phyloP scores from a whole-genome alignment of 2,329 filamentous ascomycete genomes.

The Colletotrichum plurivorum region DNA sequence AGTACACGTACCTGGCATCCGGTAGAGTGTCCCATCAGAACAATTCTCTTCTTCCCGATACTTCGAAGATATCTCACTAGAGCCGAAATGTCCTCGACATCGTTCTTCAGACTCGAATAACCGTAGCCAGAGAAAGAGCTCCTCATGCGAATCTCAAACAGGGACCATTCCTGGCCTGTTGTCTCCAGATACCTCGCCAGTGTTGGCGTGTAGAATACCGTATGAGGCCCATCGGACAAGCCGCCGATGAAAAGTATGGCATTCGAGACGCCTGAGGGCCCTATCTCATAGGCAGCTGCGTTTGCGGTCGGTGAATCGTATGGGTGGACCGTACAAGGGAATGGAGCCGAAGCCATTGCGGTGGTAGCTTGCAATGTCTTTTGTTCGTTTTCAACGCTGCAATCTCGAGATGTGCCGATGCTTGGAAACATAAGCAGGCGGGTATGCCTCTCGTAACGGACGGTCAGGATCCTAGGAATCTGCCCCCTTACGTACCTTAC shows the following conservation, averaged over 20 bases:
- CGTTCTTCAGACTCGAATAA: slow-evolving; percentile 63
- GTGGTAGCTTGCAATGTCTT: not conserved
- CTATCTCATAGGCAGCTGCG: slow-evolving; percentile 64
- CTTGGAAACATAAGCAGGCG: not conserved
- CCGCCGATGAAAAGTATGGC: slow-evolving; percentile 80
- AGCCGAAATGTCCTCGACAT: slow-evolving; percentile 67
- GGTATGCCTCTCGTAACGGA: not conserved
- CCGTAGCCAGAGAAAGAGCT: slow-evolving; percentile 70
- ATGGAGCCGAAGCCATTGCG: slow-evolving; percentile 18
- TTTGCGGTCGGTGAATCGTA: slow-evolving; percentile 57
- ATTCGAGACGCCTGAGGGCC: slow-evolving; percentile 61
- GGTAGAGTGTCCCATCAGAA: slow-evolving; percentile 72
- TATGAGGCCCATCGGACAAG: slow-evolving; percentile 78
- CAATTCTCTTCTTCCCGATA: slow-evolving; percentile 64
- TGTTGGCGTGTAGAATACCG: slow-evolving; percentile 68
- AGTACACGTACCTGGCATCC: slow-evolving; percentile 64
- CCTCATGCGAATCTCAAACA: slow-evolving; percentile 70
- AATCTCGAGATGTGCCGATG: not conserved
- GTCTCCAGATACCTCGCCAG: slow-evolving; percentile 61
- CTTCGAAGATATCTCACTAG: slow-evolving; percentile 68
- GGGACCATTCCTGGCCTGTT: slow-evolving; percentile 60
- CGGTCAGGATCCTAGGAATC: too few relatives aligned
- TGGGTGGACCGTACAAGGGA: slow-evolving; percentile 60
- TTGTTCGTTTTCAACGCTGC: not conserved
- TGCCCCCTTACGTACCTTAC: too few relatives aligned